These are phyloP conservation scores for Amniculicola lignicola DNA, from an alignment of 495 filamentous ascomycete genomes.

Conservation along the genomic window DNA sequence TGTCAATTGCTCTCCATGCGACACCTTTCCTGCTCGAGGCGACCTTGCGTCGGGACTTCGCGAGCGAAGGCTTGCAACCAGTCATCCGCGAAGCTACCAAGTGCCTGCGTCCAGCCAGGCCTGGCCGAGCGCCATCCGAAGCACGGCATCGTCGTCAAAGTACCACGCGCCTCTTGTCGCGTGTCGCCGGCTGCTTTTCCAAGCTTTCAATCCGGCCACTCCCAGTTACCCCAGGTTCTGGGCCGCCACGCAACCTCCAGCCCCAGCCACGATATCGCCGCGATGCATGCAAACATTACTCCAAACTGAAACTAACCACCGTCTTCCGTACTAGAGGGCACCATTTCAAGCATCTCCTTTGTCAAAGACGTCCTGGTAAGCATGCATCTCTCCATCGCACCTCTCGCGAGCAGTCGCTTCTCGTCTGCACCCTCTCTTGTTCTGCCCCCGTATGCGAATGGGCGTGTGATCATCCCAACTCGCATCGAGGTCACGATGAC, in stretches of 20 bases:
- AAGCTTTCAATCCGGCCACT: conserved; percentile 1
- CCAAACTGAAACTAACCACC: conserved; percentile 21
- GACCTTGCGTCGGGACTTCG: neutral
- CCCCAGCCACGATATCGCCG: conserved; percentile 5
- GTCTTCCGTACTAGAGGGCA: conserved; percentile 53
- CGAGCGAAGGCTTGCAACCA: conserved; percentile 4
- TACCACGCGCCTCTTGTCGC: conserved; percentile 13
- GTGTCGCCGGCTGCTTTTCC: conserved; percentile 2
- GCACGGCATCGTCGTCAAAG: conserved; percentile 7
- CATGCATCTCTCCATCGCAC: conserved; percentile 5
- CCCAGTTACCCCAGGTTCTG: conserved; percentile 25
- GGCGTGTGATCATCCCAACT: conserved; percentile 23
- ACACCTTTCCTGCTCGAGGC: neutral
- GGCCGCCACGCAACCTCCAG: conserved; percentile 9
- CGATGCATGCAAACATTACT: neutral
- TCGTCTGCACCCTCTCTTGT: neutral
- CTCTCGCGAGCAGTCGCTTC: conserved; percentile 4
- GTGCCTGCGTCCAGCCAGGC: conserved; percentile 8
- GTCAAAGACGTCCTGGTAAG: conserved; percentile 69
- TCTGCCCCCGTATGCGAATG: conserved; percentile 23
- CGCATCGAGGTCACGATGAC: conserved; percentile 6
- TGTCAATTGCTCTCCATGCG: neutral
- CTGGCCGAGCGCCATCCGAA: conserved; percentile 16
- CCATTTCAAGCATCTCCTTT: conserved; percentile 67
- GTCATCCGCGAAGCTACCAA: neutral